Base-by-base conservation (phyloP, 176 grass and related monocot species). In the Thalia dealbata region DNA sequence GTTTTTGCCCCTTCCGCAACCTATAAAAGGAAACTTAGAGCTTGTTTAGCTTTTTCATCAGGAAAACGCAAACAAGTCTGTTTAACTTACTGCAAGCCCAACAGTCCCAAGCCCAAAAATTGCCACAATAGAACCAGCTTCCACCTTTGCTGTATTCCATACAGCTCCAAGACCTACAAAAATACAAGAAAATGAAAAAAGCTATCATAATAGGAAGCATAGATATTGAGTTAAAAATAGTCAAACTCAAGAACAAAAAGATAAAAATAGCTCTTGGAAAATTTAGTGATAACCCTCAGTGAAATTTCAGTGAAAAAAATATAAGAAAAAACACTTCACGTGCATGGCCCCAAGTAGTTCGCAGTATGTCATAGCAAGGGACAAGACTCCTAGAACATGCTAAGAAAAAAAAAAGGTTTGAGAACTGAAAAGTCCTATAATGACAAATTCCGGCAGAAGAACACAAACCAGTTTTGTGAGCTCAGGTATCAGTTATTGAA, bases 131-230 rank as follows among this genome's bases (percentile, higher is more conserved):
- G 95, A 88, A 41, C 90, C 95, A 50, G 81, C 55, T 71, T 99
- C 95, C 73, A 99, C 95, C 80, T 99, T 99, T 72, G 95, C 95
- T 25, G 95, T 88, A 82, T 99, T 99, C 95, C 95, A 99, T 38
- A 88, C 95, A 64, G 90, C 95, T 81, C 95, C 95, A 84, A 99
- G 95, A 71, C 95, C 95, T 99, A 71, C 16, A 79, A 24, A 44
- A 58, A 63, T 25, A 0, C 4, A 26, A 25, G 10, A 46, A 32
- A 18, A 61, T 12, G 56, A 38, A 10, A 58, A 18, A n/a, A 21
- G 7, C 15, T 59, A 59, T 42, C 56, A 29, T 58, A 74, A 58
- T 19, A 23, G 14, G 22, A 26, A 70, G 25, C 41, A 14, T 32
- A 64, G n/a, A 23, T 23, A 19, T 61, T 11, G 56, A 9, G n/a